Evolutionary conservation across 169 alveolate species (phyloP).

Genomic region (Eimeria maxima): DNA sequence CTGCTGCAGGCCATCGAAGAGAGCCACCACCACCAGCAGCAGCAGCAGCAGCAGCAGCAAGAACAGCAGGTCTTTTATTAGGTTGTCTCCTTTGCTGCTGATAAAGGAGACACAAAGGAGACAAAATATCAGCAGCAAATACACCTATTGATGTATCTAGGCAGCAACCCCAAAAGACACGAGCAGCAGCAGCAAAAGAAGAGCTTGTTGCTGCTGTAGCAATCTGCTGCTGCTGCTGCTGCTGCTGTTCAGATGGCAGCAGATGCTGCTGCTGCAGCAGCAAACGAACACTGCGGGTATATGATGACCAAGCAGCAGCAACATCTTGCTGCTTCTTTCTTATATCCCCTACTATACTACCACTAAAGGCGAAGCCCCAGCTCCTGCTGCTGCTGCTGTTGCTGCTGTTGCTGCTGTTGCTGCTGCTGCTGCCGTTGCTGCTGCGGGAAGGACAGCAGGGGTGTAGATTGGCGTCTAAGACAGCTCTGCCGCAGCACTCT

Average conservation of each 20-base stretch:
- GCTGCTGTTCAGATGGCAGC: neutral
- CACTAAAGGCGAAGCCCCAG: neutral
- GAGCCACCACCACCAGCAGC: neutral
- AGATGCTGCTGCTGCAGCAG: slow-evolving; percentile 10
- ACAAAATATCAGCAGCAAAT: neutral
- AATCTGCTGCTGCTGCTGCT: no score
- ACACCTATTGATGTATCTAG: neutral
- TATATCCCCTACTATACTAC: neutral
- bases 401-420: slow-evolving; percentile 18
- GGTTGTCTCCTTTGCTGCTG: neutral
- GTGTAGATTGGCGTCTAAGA: slow-evolving; percentile 18
- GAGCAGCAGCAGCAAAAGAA: no score
- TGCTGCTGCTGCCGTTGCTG: slow-evolving; percentile 51
- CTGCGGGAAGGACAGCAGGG: slow-evolving; percentile 17
- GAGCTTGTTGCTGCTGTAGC: neutral
- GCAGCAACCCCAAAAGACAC: neutral
- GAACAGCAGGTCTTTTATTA: no score
- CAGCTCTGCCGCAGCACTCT: neutral
- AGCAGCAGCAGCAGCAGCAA: neutral
- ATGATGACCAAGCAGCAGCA: neutral
- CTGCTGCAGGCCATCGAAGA: no score
- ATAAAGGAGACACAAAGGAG: neutral
- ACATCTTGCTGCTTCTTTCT: neutral
- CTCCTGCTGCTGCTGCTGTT: neutral
- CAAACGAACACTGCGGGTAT: neutral